Conservation (phyloP, 2,329 filamentous ascomycete genomes). For the Botrytis squamosa region DNA sequence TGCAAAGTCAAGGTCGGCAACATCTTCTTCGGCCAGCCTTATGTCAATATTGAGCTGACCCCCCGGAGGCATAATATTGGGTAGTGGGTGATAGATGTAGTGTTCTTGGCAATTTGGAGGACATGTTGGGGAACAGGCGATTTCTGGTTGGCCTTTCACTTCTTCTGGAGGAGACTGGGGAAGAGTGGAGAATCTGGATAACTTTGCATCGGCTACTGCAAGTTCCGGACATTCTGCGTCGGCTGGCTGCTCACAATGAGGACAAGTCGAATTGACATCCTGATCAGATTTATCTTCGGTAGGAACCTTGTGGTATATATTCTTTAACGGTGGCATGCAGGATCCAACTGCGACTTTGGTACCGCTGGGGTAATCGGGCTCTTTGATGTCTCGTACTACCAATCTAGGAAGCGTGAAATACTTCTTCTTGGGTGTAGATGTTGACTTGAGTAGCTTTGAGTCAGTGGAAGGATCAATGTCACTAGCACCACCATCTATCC, state of each 20-base stretch:
- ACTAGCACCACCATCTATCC: constrained; percentile 4
- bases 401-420: constrained; percentile 31
- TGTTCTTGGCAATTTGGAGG: constrained; percentile 20
- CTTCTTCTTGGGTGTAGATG: constrained; percentile 24
- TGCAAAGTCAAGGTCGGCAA: background rate
- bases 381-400: constrained; percentile 30
- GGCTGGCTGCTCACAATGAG: constrained; percentile 8
- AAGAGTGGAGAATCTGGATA: constrained; percentile 17
- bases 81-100: constrained; percentile 10
- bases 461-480: background rate
- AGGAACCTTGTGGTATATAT: constrained; percentile 22
- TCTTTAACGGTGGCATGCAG: constrained; percentile 11
- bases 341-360: constrained; percentile 1
- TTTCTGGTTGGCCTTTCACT: constrained; percentile 8
- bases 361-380: constrained; percentile 11
- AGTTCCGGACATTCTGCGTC: background rate
- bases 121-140: constrained; percentile 16
- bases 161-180: constrained; percentile 18
- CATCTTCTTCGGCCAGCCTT: background rate
- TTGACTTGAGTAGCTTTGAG: background rate
- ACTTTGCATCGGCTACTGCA: background rate
- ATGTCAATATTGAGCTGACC: constrained; percentile 10
- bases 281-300: constrained; percentile 30
- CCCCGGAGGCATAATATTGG: background rate
- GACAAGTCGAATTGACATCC: constrained; percentile 24